phyloP scores from a whole-genome alignment of 305 asterid genomes.

The Fraxinus latifolia region DNA sequence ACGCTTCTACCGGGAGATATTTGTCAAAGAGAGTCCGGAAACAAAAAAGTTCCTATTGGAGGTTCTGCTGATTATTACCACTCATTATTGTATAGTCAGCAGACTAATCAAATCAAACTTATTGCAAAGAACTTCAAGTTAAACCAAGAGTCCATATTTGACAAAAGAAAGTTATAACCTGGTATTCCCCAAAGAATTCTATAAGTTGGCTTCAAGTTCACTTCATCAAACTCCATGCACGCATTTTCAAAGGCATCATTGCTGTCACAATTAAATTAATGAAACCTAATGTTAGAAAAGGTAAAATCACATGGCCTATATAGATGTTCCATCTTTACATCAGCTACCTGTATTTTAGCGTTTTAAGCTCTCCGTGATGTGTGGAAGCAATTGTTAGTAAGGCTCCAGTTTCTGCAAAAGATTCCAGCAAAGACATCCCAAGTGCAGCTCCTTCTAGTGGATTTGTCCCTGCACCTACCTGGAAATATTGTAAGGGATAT shows the following conservation, averaged over 20 bases:
- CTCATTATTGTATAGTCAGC: background rate
- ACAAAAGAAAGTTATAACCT: slow-evolving; percentile 45
- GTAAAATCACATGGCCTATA: slow-evolving; percentile 15
- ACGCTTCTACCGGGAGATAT: slow-evolving; percentile 9
- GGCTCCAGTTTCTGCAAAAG: slow-evolving; percentile 78
- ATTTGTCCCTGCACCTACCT: slow-evolving; percentile 99
- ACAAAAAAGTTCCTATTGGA: background rate
- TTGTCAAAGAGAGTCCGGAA: slow-evolving; percentile 19
- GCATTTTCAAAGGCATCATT: slow-evolving; percentile 89
- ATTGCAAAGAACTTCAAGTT: slow-evolving; percentile 20
- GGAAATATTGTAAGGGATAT: slow-evolving; percentile 22
- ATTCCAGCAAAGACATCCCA: slow-evolving; percentile 93
- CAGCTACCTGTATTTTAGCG: slow-evolving; percentile 87
- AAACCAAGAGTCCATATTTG: slow-evolving; percentile 19
- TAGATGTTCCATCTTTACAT: slow-evolving; percentile 23
- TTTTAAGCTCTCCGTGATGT: slow-evolving; percentile 96
- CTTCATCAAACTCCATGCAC: slow-evolving; percentile 97
- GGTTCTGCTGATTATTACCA: background rate
- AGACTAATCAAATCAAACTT: background rate
- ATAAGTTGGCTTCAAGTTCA: slow-evolving; percentile 86
- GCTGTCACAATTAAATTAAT: slow-evolving; percentile 51
- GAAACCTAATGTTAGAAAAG: slow-evolving; percentile 28
- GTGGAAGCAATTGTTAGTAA: slow-evolving; percentile 90
- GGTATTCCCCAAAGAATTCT: slow-evolving; percentile 99
- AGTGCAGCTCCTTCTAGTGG: slow-evolving; percentile 99